Evolutionary conservation across 805 yeast genomes (phyloP).

Genomic region (Yarrowia alimentaria): DNA sequence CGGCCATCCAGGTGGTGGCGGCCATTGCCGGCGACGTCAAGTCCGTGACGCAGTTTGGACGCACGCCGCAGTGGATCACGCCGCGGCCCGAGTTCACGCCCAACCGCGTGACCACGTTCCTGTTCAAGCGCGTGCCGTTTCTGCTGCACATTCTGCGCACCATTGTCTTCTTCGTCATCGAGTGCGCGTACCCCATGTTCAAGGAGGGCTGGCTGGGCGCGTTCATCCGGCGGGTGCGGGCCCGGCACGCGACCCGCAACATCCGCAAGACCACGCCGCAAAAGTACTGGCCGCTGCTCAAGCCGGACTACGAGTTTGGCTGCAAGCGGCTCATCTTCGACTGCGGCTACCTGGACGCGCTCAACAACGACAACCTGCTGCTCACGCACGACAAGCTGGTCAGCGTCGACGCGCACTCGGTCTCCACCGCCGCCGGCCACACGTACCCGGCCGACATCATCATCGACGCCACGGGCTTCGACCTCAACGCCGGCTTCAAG

Average conservation of each 20-base stretch:
- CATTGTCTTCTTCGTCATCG: slow-evolving; percentile 28
- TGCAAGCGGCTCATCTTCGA: slow-evolving; percentile 31
- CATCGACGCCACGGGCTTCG: slow-evolving; percentile 32
- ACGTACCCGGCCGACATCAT: slow-evolving; percentile 31
- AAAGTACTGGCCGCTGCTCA: slow-evolving; percentile 30
- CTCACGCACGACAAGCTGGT: slow-evolving; percentile 29
- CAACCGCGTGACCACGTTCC: background rate
- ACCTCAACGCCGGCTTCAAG: slow-evolving; percentile 4
- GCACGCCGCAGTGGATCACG: slow-evolving; percentile 31
- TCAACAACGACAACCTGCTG: slow-evolving; percentile 27
- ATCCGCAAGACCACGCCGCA: slow-evolving; percentile 28
- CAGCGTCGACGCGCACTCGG: slow-evolving; percentile 27
- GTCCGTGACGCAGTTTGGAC: slow-evolving; percentile 29
- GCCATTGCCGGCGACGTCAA: slow-evolving; percentile 26
- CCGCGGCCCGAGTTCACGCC: slow-evolving; percentile 28
- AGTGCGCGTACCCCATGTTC: slow-evolving; percentile 29
- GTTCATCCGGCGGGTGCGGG: slow-evolving; percentile 7
- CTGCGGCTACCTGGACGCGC: slow-evolving; percentile 29
- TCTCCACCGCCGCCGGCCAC: slow-evolving; percentile 30
- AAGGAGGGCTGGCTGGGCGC: slow-evolving; percentile 27
- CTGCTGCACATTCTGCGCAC: slow-evolving; percentile 25
- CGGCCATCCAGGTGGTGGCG: slow-evolving; percentile 30
- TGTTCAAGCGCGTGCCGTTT: slow-evolving; percentile 10
- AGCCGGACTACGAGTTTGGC: slow-evolving; percentile 30
- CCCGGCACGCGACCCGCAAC: slow-evolving; percentile 22